Base-by-base conservation (phyloP, 2,329 filamentous ascomycete genomes). In the Cadophora luteo-olivacea region DNA sequence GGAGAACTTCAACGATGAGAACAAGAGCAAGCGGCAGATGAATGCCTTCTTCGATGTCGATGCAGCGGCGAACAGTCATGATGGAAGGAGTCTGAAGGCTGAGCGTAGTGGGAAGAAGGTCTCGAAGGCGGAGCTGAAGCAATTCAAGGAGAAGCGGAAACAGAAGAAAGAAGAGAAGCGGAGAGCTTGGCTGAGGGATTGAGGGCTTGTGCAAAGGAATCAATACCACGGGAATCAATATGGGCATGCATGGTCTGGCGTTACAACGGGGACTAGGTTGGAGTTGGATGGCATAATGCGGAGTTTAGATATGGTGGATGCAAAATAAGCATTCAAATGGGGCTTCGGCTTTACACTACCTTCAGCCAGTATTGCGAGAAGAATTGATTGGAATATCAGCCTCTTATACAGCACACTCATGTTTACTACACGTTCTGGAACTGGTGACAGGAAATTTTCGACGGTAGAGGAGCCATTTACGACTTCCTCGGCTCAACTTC, bases 1-100 rank as follows among this genome's bases (percentile, higher is more conserved):
- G 1, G 93, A 96, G 64, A 87, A 90, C 63, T 91, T 94, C 82
- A 91, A 89, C 74, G 94, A 97, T 76, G 93, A 97, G 77, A 92
- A 93, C 77, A 97, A 97, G 84, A 91, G 91, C 69, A 86, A 85
- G 63, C 86, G 96, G 55, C 96, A 98, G 82, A 92, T 98, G 91
- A 92, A 92, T 77, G 92, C 94, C 51, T 98, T 91, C 81, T 99
- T 98, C 79, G 95, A 99, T 78, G 94, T 97, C 54, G 94, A 98
- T 79, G 92, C 94, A 4, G 94, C 94, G 3, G 95, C 94, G 4
- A 97, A 97, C 77, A 88, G 88, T 68, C 94, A 99, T 77, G 91
- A 97, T 75, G 96, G 96, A 1, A 88, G 91, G 68, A 97, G 94
- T 77, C 83, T 99, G 68, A 97, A 95, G 81, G 96, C 94, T 1